These are phyloP conservation scores for Tieghemiomyces parasiticus DNA, from an alignment of 192 early-diverging fungal genomes.

Conservation along the genomic window DNA sequence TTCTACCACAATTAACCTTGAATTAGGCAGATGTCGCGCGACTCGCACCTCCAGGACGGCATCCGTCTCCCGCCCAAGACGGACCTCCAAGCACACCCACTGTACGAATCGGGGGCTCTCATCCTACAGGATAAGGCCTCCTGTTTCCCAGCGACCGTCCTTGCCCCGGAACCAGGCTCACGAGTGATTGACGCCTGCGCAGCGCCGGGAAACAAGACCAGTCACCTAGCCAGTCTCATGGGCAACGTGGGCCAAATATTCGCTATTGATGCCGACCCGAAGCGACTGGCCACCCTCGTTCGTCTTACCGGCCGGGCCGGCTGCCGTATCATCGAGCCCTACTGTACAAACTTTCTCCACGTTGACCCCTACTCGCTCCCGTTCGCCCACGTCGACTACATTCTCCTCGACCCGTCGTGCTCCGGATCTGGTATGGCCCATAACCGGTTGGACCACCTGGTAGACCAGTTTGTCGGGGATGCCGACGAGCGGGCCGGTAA, in stretches of 20 bases:
- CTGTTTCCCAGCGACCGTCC: constrained; percentile 83
- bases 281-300: constrained; percentile 55
- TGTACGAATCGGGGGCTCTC: constrained; percentile 58
- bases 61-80: constrained; percentile 73
- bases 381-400: constrained; percentile 65
- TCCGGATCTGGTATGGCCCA: constrained; percentile 91
- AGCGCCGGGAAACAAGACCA: constrained; percentile 96
- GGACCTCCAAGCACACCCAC: constrained; percentile 74
- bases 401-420: constrained; percentile 90
- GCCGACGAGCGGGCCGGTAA: constrained; percentile 13
- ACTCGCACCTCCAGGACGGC: constrained; percentile 66
- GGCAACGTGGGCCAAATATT: constrained; percentile 70
- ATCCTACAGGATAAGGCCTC: constrained; percentile 94
- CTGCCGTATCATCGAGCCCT: constrained; percentile 43
- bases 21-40: constrained; percentile 27
- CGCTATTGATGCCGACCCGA: constrained; percentile 79
- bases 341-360: constrained; percentile 55
- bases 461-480: constrained; percentile 42
- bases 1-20: too few relatives aligned
- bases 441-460: constrained; percentile 70
- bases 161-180: constrained; percentile 35
- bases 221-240: constrained; percentile 82
- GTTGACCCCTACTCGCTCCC: constrained; percentile 47
- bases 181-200: constrained; percentile 90
- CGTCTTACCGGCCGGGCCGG: constrained; percentile 60